These are phyloP conservation scores for Yamadazyma kanchanaburiensis DNA, from an alignment of 1,139 yeast genomes.

Conservation along the genomic window DNA sequence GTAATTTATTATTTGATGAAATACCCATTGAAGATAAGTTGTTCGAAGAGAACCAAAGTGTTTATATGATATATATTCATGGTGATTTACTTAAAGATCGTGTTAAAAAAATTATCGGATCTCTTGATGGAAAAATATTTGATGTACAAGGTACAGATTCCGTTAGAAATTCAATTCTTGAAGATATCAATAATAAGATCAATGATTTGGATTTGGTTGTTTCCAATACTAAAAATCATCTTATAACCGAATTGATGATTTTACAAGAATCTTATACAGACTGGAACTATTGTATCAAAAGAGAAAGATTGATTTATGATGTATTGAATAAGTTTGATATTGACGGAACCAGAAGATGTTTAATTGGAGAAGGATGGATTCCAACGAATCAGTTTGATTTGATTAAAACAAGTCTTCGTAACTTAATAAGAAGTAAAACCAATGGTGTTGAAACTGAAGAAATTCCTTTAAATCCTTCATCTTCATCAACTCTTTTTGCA, in stretches of 20 bases:
- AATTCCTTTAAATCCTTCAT: slow-evolving; percentile 14
- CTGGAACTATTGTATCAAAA: slow-evolving; percentile 43
- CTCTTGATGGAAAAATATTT: slow-evolving; percentile 78
- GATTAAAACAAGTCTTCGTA: slow-evolving; percentile 23
- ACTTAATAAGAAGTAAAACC: slow-evolving; percentile 24
- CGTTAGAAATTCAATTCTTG: slow-evolving; percentile 51
- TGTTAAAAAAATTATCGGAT: slow-evolving; percentile 73
- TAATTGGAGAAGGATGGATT: slow-evolving; percentile 98
- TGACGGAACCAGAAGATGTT: slow-evolving; percentile 79
- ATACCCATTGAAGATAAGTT: slow-evolving; percentile 41
- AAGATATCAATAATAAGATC: slow-evolving; percentile 55
- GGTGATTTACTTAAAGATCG: slow-evolving; percentile 70
- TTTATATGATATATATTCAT: slow-evolving; percentile 84
- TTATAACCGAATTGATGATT: slow-evolving; percentile 66
- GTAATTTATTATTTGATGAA: slow-evolving; percentile 50
- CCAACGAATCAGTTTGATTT: slow-evolving; percentile 40
- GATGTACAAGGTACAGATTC: slow-evolving; percentile 57
- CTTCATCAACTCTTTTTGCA: slow-evolving; percentile 40
- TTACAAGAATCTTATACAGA: slow-evolving; percentile 55
- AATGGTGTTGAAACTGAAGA: slow-evolving; percentile 14
- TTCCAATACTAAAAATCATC: slow-evolving; percentile 64
- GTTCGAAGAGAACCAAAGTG: slow-evolving; percentile 55
- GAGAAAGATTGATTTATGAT: slow-evolving; percentile 74
- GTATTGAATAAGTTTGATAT: slow-evolving; percentile 78
- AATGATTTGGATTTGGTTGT: slow-evolving; percentile 54